Evolutionary conservation across 176 grass and related monocot species (phyloP), one percentile per base, ranked within the genome.

Genomic region (Urochloa ruziziensis): DNA sequence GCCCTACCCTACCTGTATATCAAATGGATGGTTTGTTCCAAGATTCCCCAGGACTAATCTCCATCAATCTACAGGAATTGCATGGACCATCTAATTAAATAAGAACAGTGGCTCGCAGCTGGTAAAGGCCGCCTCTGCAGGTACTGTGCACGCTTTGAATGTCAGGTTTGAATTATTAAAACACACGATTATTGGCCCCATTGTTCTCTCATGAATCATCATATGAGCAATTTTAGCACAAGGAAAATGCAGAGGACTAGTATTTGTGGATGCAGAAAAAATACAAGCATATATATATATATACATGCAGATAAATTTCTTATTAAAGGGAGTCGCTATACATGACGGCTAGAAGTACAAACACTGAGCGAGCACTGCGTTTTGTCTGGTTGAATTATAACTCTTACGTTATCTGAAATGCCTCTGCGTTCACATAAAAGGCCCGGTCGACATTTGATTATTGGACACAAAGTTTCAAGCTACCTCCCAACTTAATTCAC

Each of bases 31-130:
- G 1, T 27, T 36, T 83, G 42, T 30, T 67, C 62, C 19, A 57
- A 85, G 61, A 76, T 77, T 57, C 70, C 60, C 32, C 5, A 0
- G 43, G 30, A 14, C 35, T 75, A 79, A 80, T 60, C 66, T 40
- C 39, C 54, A 62, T 48, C 86, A 57, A 52, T 68, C 53, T 63
- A 86, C 88, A 82, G 78, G 43, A 35, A 82, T 65, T 32, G 79
- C 56, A 86, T 37, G 78, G 83, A 14, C 47, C 58, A 82, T 80
- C 46, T 59, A 78, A 65, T 68, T 42, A 58, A 86, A 86, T 73
- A 16, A 60, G 17, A 82, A 66, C 66, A 86, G 66, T 73, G 25
- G 0, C 37, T 78, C 51, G 79, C 30, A 35, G 77, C 83, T 23
- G 73, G 83, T 73, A 65, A 78, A 66, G 36, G 27, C 61, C 56